These are phyloP conservation scores for Cavenderia fasciculata DNA, from an alignment of 78 protist species.

Conservation along the genomic window DNA sequence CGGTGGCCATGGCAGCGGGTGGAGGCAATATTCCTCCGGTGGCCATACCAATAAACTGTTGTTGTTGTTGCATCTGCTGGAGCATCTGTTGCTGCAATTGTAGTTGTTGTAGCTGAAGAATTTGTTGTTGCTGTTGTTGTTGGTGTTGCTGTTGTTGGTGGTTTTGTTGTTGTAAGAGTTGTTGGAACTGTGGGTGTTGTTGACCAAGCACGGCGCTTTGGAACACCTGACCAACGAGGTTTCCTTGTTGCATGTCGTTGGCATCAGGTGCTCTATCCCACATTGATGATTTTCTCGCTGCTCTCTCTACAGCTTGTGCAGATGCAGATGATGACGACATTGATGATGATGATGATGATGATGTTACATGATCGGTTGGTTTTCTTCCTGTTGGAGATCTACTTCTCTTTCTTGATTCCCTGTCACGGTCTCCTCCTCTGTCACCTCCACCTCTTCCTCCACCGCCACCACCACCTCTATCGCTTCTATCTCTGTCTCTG, in stretches of 20 bases:
- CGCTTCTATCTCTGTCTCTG: slow-evolving; percentile 16
- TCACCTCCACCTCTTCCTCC: slow-evolving; percentile 12
- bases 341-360: too few species aligned
- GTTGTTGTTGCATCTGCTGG: slow-evolving; percentile 2
- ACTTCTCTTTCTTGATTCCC: slow-evolving; percentile 22
- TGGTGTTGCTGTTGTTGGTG: neutral
- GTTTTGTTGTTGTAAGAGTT: neutral
- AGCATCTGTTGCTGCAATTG: neutral
- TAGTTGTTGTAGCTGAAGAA: neutral
- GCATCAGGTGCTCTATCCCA: slow-evolving; percentile 78
- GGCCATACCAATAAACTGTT: too few species aligned
- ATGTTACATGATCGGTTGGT: neutral
- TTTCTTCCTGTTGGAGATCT: slow-evolving; percentile 19
- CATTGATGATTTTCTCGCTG: slow-evolving; percentile 1
- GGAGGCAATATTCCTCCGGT: neutral
- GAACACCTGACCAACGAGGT: slow-evolving; percentile 19
- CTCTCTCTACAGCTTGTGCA: neutral
- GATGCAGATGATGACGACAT: neutral
- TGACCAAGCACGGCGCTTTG: neutral
- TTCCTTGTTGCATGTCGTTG: neutral
- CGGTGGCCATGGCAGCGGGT: neutral
- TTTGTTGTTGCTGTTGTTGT: slow-evolving; percentile 6
- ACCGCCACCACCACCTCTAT: slow-evolving; percentile 25
- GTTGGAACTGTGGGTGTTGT: slow-evolving; percentile 5
- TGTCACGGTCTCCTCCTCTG: neutral